A percentile compares a stretch with the other conserved stretches of the same genome.
These are phyloP conservation scores for Fraxinus nigra DNA, from an alignment of 305 asterid species.

Conservation along the genomic window DNA sequence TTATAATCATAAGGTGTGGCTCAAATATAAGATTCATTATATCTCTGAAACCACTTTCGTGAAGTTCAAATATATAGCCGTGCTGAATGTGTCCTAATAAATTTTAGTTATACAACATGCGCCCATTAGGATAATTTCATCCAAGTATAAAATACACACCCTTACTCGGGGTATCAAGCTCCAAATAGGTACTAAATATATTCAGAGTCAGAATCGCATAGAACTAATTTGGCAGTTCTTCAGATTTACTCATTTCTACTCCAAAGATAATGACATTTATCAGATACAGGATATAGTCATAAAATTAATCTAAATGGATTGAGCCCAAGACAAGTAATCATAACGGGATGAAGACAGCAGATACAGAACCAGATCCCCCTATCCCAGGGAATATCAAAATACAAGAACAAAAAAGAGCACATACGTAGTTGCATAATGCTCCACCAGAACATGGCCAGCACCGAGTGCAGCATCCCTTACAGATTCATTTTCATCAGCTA, in stretches of 20 bases:
- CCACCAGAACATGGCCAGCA: constrained; percentile 98
- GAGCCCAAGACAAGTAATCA: background rate
- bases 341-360: background rate
- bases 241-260: background rate
- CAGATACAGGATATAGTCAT: background rate
- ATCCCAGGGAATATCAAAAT: background rate
- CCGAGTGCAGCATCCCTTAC: constrained; percentile 99
- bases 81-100: background rate
- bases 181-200: background rate
- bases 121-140: background rate
- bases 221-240: background rate
- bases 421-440: constrained; percentile 96
- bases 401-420: constrained; percentile 31
- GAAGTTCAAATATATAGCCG: background rate
- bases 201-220: background rate
- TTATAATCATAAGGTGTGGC: background rate
- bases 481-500: constrained; percentile 99
- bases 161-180: background rate
- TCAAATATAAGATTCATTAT: background rate
- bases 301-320: background rate
- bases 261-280: background rate
- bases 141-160: background rate
- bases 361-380: background rate
- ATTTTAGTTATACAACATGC: background rate
- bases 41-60: background rate